Evolutionary conservation across 192 early-diverging fungal species (phyloP).

Genomic region (Backusella tuberculispora): DNA sequence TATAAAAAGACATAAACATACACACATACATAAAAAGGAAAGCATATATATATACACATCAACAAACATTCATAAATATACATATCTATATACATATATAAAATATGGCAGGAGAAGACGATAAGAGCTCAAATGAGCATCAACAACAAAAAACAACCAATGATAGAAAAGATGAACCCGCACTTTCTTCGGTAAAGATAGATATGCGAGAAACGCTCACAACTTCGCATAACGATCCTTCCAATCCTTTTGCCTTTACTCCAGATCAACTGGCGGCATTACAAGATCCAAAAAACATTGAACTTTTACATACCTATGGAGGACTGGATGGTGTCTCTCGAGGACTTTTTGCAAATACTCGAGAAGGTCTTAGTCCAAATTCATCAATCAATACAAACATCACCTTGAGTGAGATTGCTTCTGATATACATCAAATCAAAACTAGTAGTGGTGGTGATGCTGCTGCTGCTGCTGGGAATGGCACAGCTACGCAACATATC

Average conservation of each 20-base stretch:
- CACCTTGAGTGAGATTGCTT: conserved; percentile 32
- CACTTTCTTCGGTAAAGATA: conserved; percentile 17
- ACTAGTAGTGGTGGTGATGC: no score
- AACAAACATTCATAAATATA: no score
- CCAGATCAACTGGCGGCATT: conserved; percentile 50
- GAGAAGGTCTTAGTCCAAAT: conserved; percentile 48
- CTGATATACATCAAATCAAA: background rate
- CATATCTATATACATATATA: background rate
- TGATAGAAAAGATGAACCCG: background rate
- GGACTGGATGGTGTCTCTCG: conserved; percentile 56
- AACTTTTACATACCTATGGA: conserved; percentile 44
- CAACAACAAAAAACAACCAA: background rate
- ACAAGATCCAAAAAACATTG: conserved; percentile 63
- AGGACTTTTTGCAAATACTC: conserved; percentile 52
- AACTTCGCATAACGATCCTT: conserved; percentile 39
- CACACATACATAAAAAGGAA: background rate
- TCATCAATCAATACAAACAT: conserved; percentile 40
- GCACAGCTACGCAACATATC: background rate
- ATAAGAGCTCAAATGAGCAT: background rate
- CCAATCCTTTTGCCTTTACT: conserved; percentile 61
- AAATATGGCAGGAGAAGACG: conserved; percentile 4
- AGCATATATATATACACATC: background rate
- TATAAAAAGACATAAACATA: background rate
- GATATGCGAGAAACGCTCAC: conserved; percentile 28
- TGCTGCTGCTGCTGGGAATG: background rate